These are phyloP conservation scores for Ilyonectria mors-panacis DNA, from an alignment of 2,329 filamentous ascomycete genomes.

Conservation along the genomic window DNA sequence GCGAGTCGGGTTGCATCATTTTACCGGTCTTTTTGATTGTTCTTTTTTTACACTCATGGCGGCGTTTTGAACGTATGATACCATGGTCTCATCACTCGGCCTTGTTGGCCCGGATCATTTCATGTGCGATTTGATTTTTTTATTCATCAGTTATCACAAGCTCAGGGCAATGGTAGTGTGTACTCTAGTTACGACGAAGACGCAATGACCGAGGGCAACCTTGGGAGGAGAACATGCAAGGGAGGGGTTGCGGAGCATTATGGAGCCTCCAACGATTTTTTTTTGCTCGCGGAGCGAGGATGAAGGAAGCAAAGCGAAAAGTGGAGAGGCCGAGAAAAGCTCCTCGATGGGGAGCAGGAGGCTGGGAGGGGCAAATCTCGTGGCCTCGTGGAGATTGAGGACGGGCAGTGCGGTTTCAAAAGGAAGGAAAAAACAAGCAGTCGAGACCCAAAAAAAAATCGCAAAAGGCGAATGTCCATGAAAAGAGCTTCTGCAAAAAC, in stretches of 20 bases:
- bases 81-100: constrained; percentile 47
- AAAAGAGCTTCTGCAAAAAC: constrained; percentile 45
- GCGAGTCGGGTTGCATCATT: constrained; percentile 25
- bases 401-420: constrained; percentile 11
- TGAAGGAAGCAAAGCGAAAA: constrained; percentile 34
- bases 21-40: constrained; percentile 30
- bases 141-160: constrained; percentile 36
- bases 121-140: constrained; percentile 32
- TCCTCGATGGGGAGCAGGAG: constrained; percentile 12
- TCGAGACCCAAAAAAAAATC: constrained; percentile 45
- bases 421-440: constrained; percentile 35
- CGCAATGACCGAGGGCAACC: constrained; percentile 43
- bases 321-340: constrained; percentile 35
- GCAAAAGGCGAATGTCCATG: constrained; percentile 45
- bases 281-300: constrained; percentile 28
- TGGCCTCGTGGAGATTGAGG: constrained; percentile 13
- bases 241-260: constrained; percentile 21
- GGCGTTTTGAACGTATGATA: constrained; percentile 49
- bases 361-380: constrained; percentile 25
- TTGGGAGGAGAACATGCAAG: constrained; percentile 38
- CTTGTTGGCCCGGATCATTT: constrained; percentile 34
- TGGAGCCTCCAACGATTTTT: constrained; percentile 34
- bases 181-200: constrained; percentile 47
- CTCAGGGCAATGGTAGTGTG: constrained; percentile 46
- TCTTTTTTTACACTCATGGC: constrained; percentile 43